Base-by-base conservation (phyloP, 176 grass and related monocot species). In the Aechmea fasciata region DNA sequence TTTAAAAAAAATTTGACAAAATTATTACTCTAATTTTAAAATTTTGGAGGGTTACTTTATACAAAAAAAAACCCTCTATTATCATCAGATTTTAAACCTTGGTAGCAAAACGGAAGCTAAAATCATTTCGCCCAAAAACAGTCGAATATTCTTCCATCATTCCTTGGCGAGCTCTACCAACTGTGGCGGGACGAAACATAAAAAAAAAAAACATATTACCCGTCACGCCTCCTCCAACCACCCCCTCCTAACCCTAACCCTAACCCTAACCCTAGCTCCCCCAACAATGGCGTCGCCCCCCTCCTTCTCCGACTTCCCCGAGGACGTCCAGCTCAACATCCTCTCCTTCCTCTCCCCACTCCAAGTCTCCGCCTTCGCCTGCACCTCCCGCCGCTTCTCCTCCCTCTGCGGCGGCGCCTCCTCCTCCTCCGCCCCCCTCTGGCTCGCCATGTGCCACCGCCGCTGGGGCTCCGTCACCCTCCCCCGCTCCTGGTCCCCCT, bases 271-370 rank as follows among this genome's bases (percentile, higher is more conserved):
- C 65, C 76, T 70, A 51, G 26, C 52, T 2, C 1, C 11, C 11
- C 48, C 54, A 69, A 80, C 80, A 77, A 71, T 33, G 61, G 75
- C 72, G 47, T 29, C 65, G 13, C 33, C 33, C 13, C 77, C 62
- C 41, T 73, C 68, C 23, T 85, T 80, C 77, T 75, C 72, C 33
- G 77, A 85, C 33, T 71, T 85, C 51, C 83, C 83, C 1, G 71
- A 80, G 17, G 83, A 85, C 50, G 65, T 85, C 51, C 83, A 85
- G 61, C 51, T 85, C 68, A 80, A 80, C 23, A 72, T 85, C 51
- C 67, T 85, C 51, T 85, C 83, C 9, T 85, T 80, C 1, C 77
- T 80, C 12, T 71, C 28, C 9, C 83, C 83, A 0, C 20, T 47
- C 55, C 66, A 80, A 51, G 57, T 85, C 61, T 80, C 70, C 28